A percentile compares a stretch with the other conserved stretches of the same genome.
phyloP scores from a whole-genome alignment of 2,329 filamentous ascomycete species.

The Pseudocercospora musae region DNA sequence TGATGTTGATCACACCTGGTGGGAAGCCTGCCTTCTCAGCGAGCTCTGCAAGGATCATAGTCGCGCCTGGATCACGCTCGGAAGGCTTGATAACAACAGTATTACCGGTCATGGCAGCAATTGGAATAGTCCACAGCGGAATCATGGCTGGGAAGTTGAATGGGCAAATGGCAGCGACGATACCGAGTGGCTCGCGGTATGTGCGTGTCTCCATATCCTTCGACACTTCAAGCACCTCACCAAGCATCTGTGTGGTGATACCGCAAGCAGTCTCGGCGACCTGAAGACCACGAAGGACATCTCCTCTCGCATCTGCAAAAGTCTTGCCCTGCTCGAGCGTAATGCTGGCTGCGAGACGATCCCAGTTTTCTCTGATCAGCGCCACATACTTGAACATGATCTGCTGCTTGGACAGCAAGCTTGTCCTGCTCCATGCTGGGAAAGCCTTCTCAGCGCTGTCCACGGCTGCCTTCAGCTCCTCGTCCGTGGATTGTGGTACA shows the following conservation, averaged over 20 bases:
- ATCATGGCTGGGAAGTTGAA: constrained; percentile 95
- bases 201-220: constrained; percentile 88
- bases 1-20: constrained; percentile 74
- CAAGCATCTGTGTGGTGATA: constrained; percentile 77
- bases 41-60: constrained; percentile 81
- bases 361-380: constrained; percentile 80
- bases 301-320: constrained; percentile 75
- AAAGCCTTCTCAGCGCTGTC: constrained; percentile 74
- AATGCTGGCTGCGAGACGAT: constrained; percentile 78
- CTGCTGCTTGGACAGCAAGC: constrained; percentile 70
- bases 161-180: constrained; percentile 80
- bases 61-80: constrained; percentile 77
- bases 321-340: constrained; percentile 88
- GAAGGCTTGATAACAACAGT: constrained; percentile 82
- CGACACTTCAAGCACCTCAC: constrained; percentile 78
- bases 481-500: constrained; percentile 76
- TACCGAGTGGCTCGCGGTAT: constrained; percentile 76
- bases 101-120: constrained; percentile 80
- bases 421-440: constrained; percentile 68
- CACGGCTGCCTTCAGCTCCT: constrained; percentile 71
- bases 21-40: constrained; percentile 78
- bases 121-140: constrained; percentile 84
- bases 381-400: constrained; percentile 85
- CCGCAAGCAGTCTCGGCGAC: constrained; percentile 79
- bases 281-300: constrained; percentile 77